These are phyloP conservation scores for Yamadazyma mexicana DNA, from an alignment of 1,139 yeast genomes.

Conservation along the genomic window DNA sequence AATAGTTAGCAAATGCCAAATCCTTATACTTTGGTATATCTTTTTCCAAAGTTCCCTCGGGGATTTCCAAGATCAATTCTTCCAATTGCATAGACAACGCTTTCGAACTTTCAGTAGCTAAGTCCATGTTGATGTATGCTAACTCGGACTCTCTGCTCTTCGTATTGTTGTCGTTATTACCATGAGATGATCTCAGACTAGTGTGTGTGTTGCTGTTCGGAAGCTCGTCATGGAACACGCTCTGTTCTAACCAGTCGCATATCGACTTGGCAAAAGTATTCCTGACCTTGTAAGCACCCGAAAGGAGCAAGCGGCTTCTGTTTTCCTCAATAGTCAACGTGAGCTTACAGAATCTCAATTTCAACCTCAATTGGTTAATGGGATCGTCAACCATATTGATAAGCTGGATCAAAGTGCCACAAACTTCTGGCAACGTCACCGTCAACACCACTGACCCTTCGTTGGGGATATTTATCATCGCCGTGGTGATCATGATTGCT, in stretches of 20 bases:
- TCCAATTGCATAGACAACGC: constrained; percentile 57
- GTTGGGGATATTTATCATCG: constrained; percentile 36
- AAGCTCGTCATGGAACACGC: constrained; percentile 38
- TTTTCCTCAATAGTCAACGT: constrained; percentile 49
- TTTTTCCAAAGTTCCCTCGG: constrained; percentile 57
- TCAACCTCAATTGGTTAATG: constrained; percentile 46
- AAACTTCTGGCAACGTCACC: constrained; percentile 33
- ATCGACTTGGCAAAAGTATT: constrained; percentile 60
- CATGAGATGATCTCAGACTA: not conserved
- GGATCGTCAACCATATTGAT: constrained; percentile 33
- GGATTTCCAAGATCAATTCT: constrained; percentile 58
- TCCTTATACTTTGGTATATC: constrained; percentile 61
- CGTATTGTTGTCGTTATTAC: constrained; percentile 5
- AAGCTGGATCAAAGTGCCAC: constrained; percentile 31
- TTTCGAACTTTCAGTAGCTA: constrained; percentile 65
- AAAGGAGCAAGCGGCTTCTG: constrained; percentile 36
- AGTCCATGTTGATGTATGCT: constrained; percentile 58
- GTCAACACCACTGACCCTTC: constrained; percentile 42
- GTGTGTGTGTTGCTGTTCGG: not conserved
- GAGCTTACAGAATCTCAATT: constrained; percentile 60
- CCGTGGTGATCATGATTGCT: constrained; percentile 35
- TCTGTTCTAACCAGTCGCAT: constrained; percentile 68
- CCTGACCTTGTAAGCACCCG: constrained; percentile 60
- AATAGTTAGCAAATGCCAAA: constrained; percentile 68
- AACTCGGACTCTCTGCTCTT: constrained; percentile 36